Evolutionary conservation across 768 basidiomycete genomes (phyloP).

Genomic region (Thelephora aurantiotincta): DNA sequence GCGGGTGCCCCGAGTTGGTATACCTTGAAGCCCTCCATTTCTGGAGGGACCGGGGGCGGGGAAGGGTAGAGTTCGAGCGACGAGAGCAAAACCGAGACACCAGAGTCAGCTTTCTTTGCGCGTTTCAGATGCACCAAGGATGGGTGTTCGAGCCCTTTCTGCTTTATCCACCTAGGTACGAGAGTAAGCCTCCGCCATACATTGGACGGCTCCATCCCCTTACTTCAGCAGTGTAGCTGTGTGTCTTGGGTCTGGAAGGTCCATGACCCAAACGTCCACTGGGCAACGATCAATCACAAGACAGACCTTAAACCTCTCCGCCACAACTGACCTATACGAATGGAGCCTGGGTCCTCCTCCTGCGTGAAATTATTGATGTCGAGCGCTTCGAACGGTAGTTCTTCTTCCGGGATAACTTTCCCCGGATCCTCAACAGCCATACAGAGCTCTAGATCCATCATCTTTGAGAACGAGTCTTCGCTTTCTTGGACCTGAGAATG

Average conservation of each 20-base stretch:
- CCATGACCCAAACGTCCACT: slow-evolving; percentile 72
- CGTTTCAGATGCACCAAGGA: slow-evolving; percentile 66
- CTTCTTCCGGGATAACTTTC: slow-evolving; percentile 38
- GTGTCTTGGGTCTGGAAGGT: slow-evolving; percentile 46
- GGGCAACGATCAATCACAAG: slow-evolving; percentile 1
- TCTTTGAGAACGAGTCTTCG: slow-evolving; percentile 23
- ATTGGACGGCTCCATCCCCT: slow-evolving; percentile 3
- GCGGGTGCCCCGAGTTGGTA: slow-evolving; percentile 48
- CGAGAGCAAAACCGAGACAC: slow-evolving; percentile 41
- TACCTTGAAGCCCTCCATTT: slow-evolving; percentile 32
- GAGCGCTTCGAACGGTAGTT: slow-evolving; percentile 54
- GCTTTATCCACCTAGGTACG: slow-evolving; percentile 51
- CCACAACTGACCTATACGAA: slow-evolving; percentile 35
- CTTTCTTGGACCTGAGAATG: slow-evolving; percentile 12
- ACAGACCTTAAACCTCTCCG: background rate
- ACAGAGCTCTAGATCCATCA: slow-evolving; percentile 7
- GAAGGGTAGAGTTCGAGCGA: slow-evolving; percentile 13
- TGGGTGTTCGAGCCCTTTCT: slow-evolving; percentile 41
- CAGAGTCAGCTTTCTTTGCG: slow-evolving; percentile 38
- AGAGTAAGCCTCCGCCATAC: background rate
- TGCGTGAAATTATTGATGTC: slow-evolving; percentile 44
- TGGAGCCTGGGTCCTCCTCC: slow-evolving; percentile 35
- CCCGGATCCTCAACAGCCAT: slow-evolving; percentile 19
- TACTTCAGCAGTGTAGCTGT: slow-evolving; percentile 54
- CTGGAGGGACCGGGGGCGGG: slow-evolving; percentile 36